Conservation (phyloP, 176 grass and related monocot genomes). For the Oryza coarctata region DNA sequence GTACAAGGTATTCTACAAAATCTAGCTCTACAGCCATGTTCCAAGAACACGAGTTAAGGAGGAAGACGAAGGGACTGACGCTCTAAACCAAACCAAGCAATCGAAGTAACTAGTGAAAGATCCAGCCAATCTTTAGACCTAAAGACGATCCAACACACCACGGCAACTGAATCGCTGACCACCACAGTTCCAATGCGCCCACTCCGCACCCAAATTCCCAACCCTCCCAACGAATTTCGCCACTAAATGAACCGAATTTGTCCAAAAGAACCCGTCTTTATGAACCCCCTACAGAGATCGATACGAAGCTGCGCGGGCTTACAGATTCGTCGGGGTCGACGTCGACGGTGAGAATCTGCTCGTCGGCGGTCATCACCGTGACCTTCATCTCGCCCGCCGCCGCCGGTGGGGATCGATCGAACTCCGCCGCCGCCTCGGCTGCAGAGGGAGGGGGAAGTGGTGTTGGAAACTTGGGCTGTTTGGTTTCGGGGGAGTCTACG, state of each 20-base stretch:
- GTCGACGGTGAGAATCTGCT: constrained; percentile 79
- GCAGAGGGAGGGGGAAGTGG: neutral
- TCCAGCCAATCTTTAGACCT: neutral
- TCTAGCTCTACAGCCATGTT: neutral
- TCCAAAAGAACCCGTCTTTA: neutral
- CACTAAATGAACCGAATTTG: neutral
- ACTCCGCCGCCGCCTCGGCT: neutral
- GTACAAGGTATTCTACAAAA: neutral
- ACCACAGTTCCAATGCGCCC: neutral
- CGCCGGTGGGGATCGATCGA: neutral
- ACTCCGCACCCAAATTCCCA: neutral
- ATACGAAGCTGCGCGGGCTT: constrained; percentile 3
- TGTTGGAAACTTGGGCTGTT: neutral
- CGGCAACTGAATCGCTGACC: neutral
- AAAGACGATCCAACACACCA: neutral
- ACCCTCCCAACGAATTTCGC: neutral
- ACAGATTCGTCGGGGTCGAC: constrained; percentile 91
- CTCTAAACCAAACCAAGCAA: neutral
- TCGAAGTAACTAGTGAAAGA: constrained; percentile 1
- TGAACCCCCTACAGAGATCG: neutral
- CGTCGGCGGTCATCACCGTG: constrained; percentile 88
- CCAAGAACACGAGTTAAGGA: neutral
- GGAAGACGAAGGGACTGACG: neutral
- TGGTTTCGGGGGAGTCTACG: constrained; percentile 12
- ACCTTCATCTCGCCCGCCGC: constrained; percentile 67